Evolutionary conservation across 2,329 filamentous ascomycete species (phyloP).

Genomic region (Diaporthe vaccinii): DNA sequence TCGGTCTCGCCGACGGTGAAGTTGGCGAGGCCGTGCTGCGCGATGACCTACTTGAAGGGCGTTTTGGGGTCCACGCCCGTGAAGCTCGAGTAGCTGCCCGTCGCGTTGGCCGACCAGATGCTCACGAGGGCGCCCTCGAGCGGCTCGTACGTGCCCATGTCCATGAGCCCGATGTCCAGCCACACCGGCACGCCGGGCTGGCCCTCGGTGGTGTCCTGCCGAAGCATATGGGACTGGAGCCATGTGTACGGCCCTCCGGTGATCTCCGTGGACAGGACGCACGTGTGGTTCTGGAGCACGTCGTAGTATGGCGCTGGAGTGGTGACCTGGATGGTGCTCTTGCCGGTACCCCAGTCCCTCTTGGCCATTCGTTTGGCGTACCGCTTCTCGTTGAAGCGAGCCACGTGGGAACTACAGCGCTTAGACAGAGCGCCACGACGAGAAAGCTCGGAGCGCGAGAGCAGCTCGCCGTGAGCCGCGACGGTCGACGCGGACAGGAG

Average conservation of each 20-base stretch:
- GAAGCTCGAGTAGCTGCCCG: constrained; percentile 30
- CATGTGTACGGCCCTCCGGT: constrained; percentile 33
- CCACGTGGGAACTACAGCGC: constrained; percentile 13
- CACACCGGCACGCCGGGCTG: constrained; percentile 28
- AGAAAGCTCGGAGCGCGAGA: constrained; percentile 13
- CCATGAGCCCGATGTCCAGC: constrained; percentile 33
- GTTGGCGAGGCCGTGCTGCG: background rate
- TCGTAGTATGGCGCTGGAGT: constrained; percentile 34
- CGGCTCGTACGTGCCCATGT: constrained; percentile 35
- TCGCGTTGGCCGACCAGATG: constrained; percentile 34
- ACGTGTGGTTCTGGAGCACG: constrained; percentile 34
- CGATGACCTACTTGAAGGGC: background rate
- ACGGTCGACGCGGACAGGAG: background rate
- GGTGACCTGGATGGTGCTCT: constrained; percentile 20
- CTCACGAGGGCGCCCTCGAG: constrained; percentile 26
- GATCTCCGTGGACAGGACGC: constrained; percentile 28
- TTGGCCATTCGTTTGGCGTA: constrained; percentile 14
- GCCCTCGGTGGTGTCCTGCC: constrained; percentile 32
- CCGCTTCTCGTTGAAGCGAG: constrained; percentile 30
- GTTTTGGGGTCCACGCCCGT: constrained; percentile 20
- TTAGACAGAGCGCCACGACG: constrained; percentile 15
- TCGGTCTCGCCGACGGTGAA: constrained; percentile 25
- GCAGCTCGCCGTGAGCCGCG: background rate
- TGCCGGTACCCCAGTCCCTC: constrained; percentile 3
- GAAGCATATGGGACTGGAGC: constrained; percentile 16